Evolutionary conservation across 2,329 filamentous ascomycete genomes (phyloP), one percentile per base, ranked within the genome.

Genomic region (Pseudomassariella vexata): DNA sequence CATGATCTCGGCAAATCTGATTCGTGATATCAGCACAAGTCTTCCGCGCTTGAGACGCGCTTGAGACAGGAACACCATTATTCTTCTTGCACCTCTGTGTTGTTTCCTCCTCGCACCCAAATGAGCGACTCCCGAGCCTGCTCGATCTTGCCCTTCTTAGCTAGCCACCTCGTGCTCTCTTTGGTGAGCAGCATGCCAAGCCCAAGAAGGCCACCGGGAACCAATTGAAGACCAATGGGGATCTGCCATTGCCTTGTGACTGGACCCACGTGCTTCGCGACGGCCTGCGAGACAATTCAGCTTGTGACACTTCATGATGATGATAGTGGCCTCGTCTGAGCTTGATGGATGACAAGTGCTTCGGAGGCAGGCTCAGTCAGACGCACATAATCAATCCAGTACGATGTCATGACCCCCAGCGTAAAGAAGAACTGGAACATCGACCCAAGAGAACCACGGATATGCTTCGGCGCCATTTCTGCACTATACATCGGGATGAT

Each of bases 211-310:
- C 54, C 65, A 3, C 63, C 66, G 0, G 65, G 64, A 1, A 72
- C 53, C 5, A 73, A 55, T 42, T 72, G 64, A 11, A 70, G 49
- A 2, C 56, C 59, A 4, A 66, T 57, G 6, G 69, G 64, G 11
- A 72, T 60, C 38, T 68, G 67, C 68, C 68, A 73, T 44, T 73
- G 68, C 7, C 45, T 48, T 0, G 63, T 64, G 1, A 50, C 53
- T 2, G 49, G 25, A 0, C 49, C 36, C 16, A 70, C 48, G 29
- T 65, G 55, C 23, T 56, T 51, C 3, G 49, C 42, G 5, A 68
- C 66, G 5, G 55, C 26, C 26, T 28, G 8, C 8, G 16, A 16
- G 15, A 10, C 19, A n/a, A n/a, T n/a, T n/a, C n/a, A n/a, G n/a
- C n/a, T n/a, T n/a, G n/a, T n/a, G n/a, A n/a, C n/a, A n/a, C n/a